These are phyloP conservation scores for Prunus kanzakura DNA, from an alignment of 306 rosid species.

Conservation along the genomic window DNA sequence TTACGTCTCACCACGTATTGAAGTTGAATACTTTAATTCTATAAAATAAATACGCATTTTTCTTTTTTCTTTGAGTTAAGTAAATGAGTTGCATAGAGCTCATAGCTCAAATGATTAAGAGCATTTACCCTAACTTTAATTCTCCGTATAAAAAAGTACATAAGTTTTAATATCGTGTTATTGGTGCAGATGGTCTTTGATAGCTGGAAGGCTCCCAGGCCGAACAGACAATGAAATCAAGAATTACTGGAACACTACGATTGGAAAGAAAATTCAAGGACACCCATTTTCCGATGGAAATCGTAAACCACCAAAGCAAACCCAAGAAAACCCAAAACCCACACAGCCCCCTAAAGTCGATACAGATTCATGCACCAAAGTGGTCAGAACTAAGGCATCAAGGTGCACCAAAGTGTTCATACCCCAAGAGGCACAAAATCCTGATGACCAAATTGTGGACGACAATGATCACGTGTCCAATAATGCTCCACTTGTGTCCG, in stretches of 20 bases:
- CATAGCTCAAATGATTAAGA: too few relatives aligned
- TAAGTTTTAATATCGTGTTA: neutral
- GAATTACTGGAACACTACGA: slow-evolving; percentile 69
- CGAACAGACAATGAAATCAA: slow-evolving; percentile 91
- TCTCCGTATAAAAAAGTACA: too few relatives aligned
- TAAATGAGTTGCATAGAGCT: too few relatives aligned
- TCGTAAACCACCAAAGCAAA: neutral
- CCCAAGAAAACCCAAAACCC: neutral
- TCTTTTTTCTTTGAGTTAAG: too few relatives aligned
- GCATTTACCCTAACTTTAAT: too few relatives aligned
- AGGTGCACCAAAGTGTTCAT: slow-evolving; percentile 49
- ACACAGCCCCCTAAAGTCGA: neutral
- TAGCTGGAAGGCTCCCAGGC: slow-evolving; percentile 80
- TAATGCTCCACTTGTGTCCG: neutral
- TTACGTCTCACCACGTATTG: too few relatives aligned
- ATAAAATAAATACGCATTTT: too few relatives aligned
- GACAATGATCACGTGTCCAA: neutral
- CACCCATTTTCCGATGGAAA: neutral
- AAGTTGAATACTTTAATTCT: too few relatives aligned
- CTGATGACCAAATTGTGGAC: neutral
- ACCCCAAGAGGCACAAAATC: neutral
- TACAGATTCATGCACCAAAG: neutral
- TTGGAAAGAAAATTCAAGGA: slow-evolving; percentile 51
- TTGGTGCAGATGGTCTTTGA: slow-evolving; percentile 65
- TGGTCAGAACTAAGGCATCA: slow-evolving; percentile 51